phyloP scores from a whole-genome alignment of 2,329 filamentous ascomycete genomes.

The Graphiopsis chlorocephala region DNA sequence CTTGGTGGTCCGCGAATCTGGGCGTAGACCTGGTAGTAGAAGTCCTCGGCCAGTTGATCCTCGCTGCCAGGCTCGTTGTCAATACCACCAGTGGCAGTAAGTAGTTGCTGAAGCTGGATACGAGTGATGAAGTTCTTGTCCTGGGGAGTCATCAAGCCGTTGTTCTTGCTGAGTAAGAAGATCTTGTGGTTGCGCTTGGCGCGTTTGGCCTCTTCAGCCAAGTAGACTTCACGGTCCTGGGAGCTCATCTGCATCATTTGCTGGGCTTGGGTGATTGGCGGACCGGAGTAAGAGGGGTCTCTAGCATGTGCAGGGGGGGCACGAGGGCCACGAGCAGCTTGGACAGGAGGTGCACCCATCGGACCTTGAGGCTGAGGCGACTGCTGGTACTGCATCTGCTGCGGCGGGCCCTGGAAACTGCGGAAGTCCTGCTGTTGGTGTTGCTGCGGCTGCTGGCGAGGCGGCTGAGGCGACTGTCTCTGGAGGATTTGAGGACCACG shows the following conservation, averaged over 20 bases:
- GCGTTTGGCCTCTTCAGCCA: constrained; percentile 88
- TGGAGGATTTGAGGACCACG: constrained; percentile 41
- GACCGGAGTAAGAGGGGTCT: constrained; percentile 49
- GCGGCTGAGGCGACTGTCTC: constrained; percentile 27
- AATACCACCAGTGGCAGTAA: constrained; percentile 85
- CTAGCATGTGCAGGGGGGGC: constrained; percentile 30
- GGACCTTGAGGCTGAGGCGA: constrained; percentile 23
- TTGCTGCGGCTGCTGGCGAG: constrained; percentile 23
- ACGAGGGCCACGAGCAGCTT: constrained; percentile 37
- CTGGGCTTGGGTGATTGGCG: constrained; percentile 64
- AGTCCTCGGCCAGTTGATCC: constrained; percentile 82
- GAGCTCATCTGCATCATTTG: constrained; percentile 76
- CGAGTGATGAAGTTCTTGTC: constrained; percentile 99
- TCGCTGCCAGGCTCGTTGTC: constrained; percentile 72
- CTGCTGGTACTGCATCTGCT: constrained; percentile 27
- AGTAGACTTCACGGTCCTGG: constrained; percentile 76
- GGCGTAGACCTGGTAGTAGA: constrained; percentile 97
- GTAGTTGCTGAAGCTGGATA: constrained; percentile 93
- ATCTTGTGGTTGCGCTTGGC: constrained; percentile 99
- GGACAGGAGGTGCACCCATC: constrained; percentile 28
- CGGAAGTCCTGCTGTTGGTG: constrained; percentile 26
- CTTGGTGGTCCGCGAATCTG: constrained; percentile 82
- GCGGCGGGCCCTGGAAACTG: constrained; percentile 21
- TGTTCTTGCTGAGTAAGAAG: constrained; percentile 85
- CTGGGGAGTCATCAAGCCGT: constrained; percentile 96